Base-by-base conservation (phyloP, 129 eudicot species). In the Artemisia annua region DNA sequence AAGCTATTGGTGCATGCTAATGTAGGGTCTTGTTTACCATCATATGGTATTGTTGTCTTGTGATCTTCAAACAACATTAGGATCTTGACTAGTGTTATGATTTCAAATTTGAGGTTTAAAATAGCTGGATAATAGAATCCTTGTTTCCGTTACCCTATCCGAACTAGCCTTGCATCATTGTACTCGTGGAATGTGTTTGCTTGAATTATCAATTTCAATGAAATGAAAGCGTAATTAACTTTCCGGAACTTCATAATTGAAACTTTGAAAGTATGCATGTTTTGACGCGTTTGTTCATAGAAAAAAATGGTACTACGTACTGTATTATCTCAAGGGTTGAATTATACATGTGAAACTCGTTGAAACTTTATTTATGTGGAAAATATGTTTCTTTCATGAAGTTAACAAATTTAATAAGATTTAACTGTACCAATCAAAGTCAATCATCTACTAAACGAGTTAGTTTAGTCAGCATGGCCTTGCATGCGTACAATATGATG, bases 1-100 rank as follows among this genome's bases (percentile, higher is more conserved):
- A 64, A 64, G 69, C 52, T 50, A 60, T 60, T 74, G 73, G 59
- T 74, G 85, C 88, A 81, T 75, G 88, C 88, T 76, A 79, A 73
- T 69, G 83, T 69, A 75, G 72, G 78, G 75, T 65, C 81, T 74
- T 64, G 15, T 55, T 26, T 54, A 55, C 60, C 76, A 76, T 82
- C 50, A 82, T 82, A 56, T 59, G 67, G 74, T 77, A 66, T 65
- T 66, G 48, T 30, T 28, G 49, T 14, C 20, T 52, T 48, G 15
- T n/a, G 35, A 22, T 63, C 73, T 71, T 44, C 46, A 69, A 75
- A 60, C 26, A 60, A 63, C 54, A 67, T 59, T 49, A 50, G 20
- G 44, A n/a, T 67, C 75, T 59, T 61, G 64, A 79, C 74, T 35
- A 57, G 0, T 72, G 5, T 1, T 43, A 24, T 28, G 66, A 11